Evolutionary conservation across 768 basidiomycete genomes (phyloP).

Genomic region (Mycena capillaripes): DNA sequence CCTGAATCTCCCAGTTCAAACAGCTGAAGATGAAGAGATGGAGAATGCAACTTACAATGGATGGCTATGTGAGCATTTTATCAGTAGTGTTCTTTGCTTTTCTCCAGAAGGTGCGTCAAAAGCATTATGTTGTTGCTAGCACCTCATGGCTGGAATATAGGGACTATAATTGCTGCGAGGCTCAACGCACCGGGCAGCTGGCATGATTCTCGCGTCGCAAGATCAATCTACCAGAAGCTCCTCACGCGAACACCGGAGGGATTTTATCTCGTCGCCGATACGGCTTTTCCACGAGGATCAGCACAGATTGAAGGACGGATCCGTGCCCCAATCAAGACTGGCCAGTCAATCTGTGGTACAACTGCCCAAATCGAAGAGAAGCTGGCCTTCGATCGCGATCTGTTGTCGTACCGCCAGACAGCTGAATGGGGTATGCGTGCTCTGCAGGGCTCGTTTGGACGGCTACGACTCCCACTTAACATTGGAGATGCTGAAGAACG

Average conservation of each 20-base stretch:
- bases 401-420: slow-evolving; percentile 61
- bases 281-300: slow-evolving; percentile 50
- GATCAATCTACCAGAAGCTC: slow-evolving; percentile 46
- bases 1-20: slow-evolving; percentile 49
- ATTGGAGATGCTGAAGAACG: slow-evolving; percentile 45
- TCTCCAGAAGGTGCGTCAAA: slow-evolving; percentile 39
- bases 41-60: too few species aligned
- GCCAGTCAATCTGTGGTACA: slow-evolving; percentile 41
- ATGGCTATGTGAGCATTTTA: slow-evolving; percentile 56
- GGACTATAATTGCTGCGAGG: slow-evolving; percentile 48
- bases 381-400: slow-evolving; percentile 50
- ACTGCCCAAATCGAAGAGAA: slow-evolving; percentile 40
- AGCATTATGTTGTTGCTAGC: background rate
- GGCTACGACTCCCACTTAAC: slow-evolving; percentile 55
- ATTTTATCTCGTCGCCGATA: slow-evolving; percentile 53
- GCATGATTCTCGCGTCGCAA: slow-evolving; percentile 56
- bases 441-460: slow-evolving; percentile 62
- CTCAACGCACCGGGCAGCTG: slow-evolving; percentile 58
- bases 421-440: slow-evolving; percentile 66
- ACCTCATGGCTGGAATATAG: slow-evolving; percentile 36
- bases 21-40: slow-evolving; percentile 53
- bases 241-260: slow-evolving; percentile 43
- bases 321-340: slow-evolving; percentile 46
- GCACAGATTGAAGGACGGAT: slow-evolving; percentile 42
- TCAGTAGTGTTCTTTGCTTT: slow-evolving; percentile 51